phyloP scores from a whole-genome alignment of 2,329 filamentous ascomycete species.

The Saccharata proteae region DNA sequence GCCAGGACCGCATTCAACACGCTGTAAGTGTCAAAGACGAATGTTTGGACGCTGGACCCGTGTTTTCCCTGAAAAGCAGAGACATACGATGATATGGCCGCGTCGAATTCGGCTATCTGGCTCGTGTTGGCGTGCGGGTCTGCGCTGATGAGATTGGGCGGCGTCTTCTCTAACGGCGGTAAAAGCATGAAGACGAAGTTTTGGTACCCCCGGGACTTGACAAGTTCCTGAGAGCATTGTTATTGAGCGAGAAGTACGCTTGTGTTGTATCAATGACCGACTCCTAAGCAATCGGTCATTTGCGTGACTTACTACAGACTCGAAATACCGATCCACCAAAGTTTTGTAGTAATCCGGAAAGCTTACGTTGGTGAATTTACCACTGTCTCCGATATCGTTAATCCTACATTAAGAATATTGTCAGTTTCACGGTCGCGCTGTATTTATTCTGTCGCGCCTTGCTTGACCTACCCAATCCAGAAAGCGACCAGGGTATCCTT shows the following conservation, averaged over 20 bases:
- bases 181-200: conserved; percentile 40
- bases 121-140: conserved; percentile 33
- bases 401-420: conserved; percentile 24
- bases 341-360: conserved; percentile 35
- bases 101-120: conserved; percentile 35
- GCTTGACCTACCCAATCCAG: conserved; percentile 39
- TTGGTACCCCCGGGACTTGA: conserved; percentile 33
- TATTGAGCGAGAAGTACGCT: not conserved
- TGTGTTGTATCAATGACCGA: not conserved
- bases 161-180: conserved; percentile 37
- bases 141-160: conserved; percentile 21
- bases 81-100: conserved; percentile 24
- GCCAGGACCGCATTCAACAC: conserved; percentile 33
- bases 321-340: conserved; percentile 30
- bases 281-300: not conserved
- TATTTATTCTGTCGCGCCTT: no score
- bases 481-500: conserved; percentile 34
- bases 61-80: conserved; percentile 21
- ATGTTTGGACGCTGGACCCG: conserved; percentile 22
- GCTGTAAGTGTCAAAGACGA: conserved; percentile 34
- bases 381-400: conserved; percentile 44
- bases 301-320: conserved; percentile 9
- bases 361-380: conserved; percentile 26
- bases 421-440: conserved; percentile 1
- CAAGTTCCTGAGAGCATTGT: conserved; percentile 17